Evolutionary conservation across 148 eudicot species (phyloP), one percentile per base, ranked within the genome.

Genomic region (Spergularia marina): DNA sequence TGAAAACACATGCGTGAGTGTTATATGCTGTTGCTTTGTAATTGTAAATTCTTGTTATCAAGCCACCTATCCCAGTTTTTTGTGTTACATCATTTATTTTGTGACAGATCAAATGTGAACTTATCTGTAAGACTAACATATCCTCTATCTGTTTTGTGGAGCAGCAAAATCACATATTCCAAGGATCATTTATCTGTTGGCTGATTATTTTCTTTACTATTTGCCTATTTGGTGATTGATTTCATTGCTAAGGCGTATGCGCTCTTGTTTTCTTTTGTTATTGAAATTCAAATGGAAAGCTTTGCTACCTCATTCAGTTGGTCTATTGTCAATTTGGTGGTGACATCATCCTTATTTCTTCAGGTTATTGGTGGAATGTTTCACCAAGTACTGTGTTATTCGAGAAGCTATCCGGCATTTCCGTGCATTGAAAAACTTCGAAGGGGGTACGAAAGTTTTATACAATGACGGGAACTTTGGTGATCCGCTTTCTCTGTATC

Each of bases 381-480:
- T 95, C 73, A 89, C 97, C 64, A 95, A 95, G 80, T 95, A 95
- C 62, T 87, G 92, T 78, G 99, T 91, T 63, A 76, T 86, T 53
- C 85, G 84, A 55, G 99, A 95, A 87, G 99, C 99, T 73, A 95
- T 92, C 78, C 81, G 99, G 23, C 99, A 95, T 91, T 95, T 95
- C 65, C 99, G 94, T 72, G 99, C 88, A 58, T 86, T 95, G 47
- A 88, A 83, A 80, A 86, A 68, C 72, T 82, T 83, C 79, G 92
- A 89, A 83, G 97, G 97, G 61, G 94, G 99, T 36, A 88, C 87
- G 25, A 82, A 53, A 76, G 73, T 91, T 82, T 78, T 95, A 71
- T 78, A 92, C 80, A 83, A 84, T 61, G 92, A 89, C 54, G 99
- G 99, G 44, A 83, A 91, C 68, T 80, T 84, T 77, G 97, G 94